Base-by-base conservation (phyloP, 441 rosid species). In the Jatropha podagrica region DNA sequence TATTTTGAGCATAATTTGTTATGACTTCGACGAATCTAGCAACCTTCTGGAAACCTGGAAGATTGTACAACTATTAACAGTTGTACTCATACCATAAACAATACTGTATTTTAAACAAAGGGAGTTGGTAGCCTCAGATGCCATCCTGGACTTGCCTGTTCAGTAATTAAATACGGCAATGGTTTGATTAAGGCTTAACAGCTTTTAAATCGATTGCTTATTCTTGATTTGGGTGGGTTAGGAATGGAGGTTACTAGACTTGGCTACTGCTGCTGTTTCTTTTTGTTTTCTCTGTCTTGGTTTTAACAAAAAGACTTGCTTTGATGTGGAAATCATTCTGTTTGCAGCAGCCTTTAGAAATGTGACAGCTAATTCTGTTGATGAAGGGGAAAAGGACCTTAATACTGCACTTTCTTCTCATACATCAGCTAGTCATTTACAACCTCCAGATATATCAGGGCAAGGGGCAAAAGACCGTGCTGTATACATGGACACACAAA, bases 381-480 rank as follows among this genome's bases (percentile, higher is more conserved):
- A 27, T 72, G 77, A 74, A 73, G 73, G 71, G 41, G 69, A 68
- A 70, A 72, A 73, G 44, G 72, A 74, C 63, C 73, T 60, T 46
- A 37, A 66, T 14, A 68, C 62, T 46, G 72, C 81, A 18, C 71
- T 72, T 48, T 63, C 78, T 76, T 76, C 79, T 66, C 72, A 15
- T 60, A 32, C 65, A 72, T 82, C 84, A 74, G 49, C 80, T 68
- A 72, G 76, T 65, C 60, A 56, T 63, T 63, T 66, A 15, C 68
- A 54, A 17, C 65, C 73, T 63, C 52, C 12, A 12, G 81, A 52
- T 20, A 59, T 48, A 41, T 20, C 74, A 23, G 76, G 80, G 12
- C 52, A 48, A 48, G 49, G 5, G 18, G 38, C 63, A 54, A 56
- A 49, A 32, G 54, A 69, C 59, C 79, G 81, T 68, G 11, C 68